Conservation (phyloP, 306 rosid genomes). For the Boehmeria nivea region DNA sequence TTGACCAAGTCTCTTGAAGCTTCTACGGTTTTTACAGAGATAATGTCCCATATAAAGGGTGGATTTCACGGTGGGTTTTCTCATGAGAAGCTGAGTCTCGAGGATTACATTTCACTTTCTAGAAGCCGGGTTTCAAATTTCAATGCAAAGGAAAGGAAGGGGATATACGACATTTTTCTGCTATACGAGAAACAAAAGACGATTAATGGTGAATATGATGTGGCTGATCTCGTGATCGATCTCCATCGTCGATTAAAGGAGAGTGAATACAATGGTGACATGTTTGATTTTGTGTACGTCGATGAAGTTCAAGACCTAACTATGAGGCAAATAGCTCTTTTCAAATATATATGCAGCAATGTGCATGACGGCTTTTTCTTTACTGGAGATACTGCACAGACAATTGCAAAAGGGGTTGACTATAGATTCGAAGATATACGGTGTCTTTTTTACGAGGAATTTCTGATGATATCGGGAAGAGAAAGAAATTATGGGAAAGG, state of each 20-base stretch:
- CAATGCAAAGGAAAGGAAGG: constrained; percentile 30
- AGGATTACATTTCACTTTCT: constrained; percentile 36
- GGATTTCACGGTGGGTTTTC: constrained; percentile 23
- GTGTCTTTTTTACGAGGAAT: constrained; percentile 28
- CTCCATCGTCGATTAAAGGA: constrained; percentile 39
- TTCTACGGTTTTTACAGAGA: constrained; percentile 49
- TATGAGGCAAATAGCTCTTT: constrained; percentile 56
- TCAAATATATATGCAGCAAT: constrained; percentile 26
- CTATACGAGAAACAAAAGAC: constrained; percentile 52
- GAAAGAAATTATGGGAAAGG: not conserved
- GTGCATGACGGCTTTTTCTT: constrained; percentile 27
- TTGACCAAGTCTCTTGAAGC: constrained; percentile 43
- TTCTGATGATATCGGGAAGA: constrained; percentile 14
- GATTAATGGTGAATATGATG: constrained; percentile 48
- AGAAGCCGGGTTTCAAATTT: constrained; percentile 29
- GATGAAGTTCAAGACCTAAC: constrained; percentile 70
- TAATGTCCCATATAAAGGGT: constrained; percentile 58
- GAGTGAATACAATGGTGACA: constrained; percentile 37
- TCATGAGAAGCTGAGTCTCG: constrained; percentile 33
- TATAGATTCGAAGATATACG: constrained; percentile 58
- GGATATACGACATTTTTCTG: constrained; percentile 44
- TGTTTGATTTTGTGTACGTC: constrained; percentile 53
- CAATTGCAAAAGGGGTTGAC: constrained; percentile 62
- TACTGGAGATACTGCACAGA: constrained; percentile 32
- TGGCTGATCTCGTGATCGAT: constrained; percentile 60